Base-by-base conservation (phyloP, 495 filamentous ascomycete species). In the Apiosordaria backusii region DNA sequence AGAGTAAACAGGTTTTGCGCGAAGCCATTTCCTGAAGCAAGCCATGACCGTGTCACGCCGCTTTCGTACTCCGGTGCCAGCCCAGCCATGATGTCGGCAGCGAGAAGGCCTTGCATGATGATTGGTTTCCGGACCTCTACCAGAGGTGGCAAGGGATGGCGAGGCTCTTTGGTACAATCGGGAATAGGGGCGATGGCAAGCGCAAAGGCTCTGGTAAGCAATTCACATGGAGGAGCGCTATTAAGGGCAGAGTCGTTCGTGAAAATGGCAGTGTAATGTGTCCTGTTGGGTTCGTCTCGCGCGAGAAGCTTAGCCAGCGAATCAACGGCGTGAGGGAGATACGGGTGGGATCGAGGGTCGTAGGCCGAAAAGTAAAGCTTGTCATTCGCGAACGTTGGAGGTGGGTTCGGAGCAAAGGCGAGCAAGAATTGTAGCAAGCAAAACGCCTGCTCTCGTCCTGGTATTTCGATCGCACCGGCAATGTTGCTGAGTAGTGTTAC, bases 231-330 rank as follows among this genome's bases (percentile, higher is more conserved):
- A 7, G 86, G 84, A 9, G 81, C 80, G 18, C 80, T 22, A 15
- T 27, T 64, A 7, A 72, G 81, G 19, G 81, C 75, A 16, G 84
- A 81, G 67, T 97, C 92, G 4, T 87, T 83, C 18, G 86, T 82
- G 72, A 97, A 96, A 27, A 97, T 90, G 40, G 87, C 79, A 64
- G 86, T 86, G 82, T 92, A 97, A 66, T 88, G 88, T 4, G 86
- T 88, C 62, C 95, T 82, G 71, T 98, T 99, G 1, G 95, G 93
- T 65, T 97, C 93, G 75, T 97, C 95, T 57, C 93, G 86, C 1
- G 94, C 94, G 25, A 99, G 84, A 15, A 99, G 82, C 74, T 98
- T 98, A 15, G 95, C 95, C 4, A 98, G 81, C 64, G 88, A 88
- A 76, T 99, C 95, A 22, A 97, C 86, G 10, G 95, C 95, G 27